These are phyloP conservation scores for Tylopilus vinaceipallidus DNA, from an alignment of 768 basidiomycete species.

Conservation along the genomic window DNA sequence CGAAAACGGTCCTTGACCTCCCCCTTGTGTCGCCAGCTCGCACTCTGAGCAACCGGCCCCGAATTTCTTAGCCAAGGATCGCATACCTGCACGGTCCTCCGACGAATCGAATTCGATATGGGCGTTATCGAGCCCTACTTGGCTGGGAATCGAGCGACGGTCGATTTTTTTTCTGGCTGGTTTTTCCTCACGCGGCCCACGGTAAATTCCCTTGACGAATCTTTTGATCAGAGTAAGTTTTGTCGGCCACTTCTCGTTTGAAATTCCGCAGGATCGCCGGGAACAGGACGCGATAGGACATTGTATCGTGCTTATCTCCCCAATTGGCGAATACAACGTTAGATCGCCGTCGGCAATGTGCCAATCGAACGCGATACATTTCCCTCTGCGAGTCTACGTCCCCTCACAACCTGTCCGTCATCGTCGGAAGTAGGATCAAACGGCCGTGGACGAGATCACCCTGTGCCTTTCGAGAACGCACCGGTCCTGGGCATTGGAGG, in stretches of 20 bases:
- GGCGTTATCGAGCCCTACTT: neutral
- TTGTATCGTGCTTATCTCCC: neutral
- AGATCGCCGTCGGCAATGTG: neutral
- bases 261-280: neutral
- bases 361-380: neutral
- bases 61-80: neutral
- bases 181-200: constrained; percentile 4
- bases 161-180: too few relatives aligned
- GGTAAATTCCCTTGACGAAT: neutral
- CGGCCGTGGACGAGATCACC: neutral
- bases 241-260: neutral
- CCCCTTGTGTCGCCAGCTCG: neutral
- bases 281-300: neutral
- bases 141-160: too few relatives aligned
- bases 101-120: neutral
- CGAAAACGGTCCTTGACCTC: neutral
- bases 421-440: neutral
- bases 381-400: neutral
- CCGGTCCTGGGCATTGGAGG: neutral
- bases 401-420: neutral
- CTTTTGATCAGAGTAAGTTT: neutral
- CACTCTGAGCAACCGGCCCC: neutral
- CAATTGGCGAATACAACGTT: neutral
- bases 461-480: neutral
- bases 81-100: neutral